Conservation (phyloP, 2,329 filamentous ascomycete genomes). For the Tothia fuscella region DNA sequence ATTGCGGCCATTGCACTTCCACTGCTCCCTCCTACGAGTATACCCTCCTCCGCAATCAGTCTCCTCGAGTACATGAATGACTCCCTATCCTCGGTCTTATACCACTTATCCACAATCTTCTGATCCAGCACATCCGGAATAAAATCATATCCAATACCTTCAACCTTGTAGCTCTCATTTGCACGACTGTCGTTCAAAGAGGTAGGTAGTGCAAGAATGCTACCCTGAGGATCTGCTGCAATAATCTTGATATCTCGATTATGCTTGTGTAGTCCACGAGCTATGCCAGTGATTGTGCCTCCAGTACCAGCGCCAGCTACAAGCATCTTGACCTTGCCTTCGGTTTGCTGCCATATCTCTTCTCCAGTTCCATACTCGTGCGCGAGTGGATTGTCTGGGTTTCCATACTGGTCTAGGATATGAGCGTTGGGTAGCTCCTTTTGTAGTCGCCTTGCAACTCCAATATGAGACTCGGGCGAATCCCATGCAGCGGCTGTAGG, state of each 20-base stretch:
- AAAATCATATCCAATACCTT: conserved; percentile 98
- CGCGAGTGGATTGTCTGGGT: conserved; percentile 80
- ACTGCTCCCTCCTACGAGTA: conserved; percentile 86
- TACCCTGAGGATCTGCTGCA: conserved; percentile 84
- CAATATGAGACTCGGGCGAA: conserved; percentile 90
- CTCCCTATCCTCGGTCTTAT: conserved; percentile 91
- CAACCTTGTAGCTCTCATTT: conserved; percentile 89
- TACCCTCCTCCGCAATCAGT: conserved; percentile 84
- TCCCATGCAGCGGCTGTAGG: conserved; percentile 94
- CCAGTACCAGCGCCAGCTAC: conserved; percentile 91
- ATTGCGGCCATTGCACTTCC: conserved; percentile 82
- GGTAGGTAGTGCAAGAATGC: conserved; percentile 75
- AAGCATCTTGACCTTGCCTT: conserved; percentile 68
- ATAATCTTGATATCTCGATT: conserved; percentile 76
- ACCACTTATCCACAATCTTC: conserved; percentile 78
- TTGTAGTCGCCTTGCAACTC: conserved; percentile 76
- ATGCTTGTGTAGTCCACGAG: conserved; percentile 77
- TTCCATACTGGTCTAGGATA: conserved; percentile 93
- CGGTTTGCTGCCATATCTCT: conserved; percentile 89
- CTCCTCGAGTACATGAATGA: conserved; percentile 84
- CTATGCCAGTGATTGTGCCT: conserved; percentile 85
- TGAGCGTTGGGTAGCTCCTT: conserved; percentile 96
- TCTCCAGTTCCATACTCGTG: conserved; percentile 92
- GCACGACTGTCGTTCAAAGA: conserved; percentile 65
- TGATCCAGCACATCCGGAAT: conserved; percentile 87